A percentile compares a stretch with the other conserved stretches of the same genome.
phyloP scores from a whole-genome alignment of 345 rosid species.

The Eucalyptus decipiens region DNA sequence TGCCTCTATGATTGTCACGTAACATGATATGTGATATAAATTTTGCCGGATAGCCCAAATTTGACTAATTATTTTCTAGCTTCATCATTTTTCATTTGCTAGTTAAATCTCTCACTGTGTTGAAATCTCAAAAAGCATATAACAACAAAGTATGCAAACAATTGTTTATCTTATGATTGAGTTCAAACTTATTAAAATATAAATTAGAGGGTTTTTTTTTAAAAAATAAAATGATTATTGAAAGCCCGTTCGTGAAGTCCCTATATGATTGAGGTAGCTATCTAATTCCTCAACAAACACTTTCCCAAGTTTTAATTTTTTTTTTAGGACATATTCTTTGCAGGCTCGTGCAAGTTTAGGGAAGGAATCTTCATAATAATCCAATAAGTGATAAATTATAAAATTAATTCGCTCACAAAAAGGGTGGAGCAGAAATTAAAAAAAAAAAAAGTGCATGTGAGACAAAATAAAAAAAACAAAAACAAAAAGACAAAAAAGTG shows the following conservation, averaged over 20 bases:
- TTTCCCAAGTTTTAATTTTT: background rate
- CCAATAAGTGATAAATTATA: background rate
- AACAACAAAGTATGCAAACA: too few relatives aligned
- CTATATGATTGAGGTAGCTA: background rate
- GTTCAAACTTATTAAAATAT: background rate
- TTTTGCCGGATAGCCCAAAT: accelerated
- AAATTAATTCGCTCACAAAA: background rate
- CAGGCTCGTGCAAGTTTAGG: background rate
- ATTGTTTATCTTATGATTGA: background rate
- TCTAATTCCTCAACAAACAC: background rate
- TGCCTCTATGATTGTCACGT: background rate
- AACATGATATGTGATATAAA: background rate
- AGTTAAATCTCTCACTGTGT: background rate
- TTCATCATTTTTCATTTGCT: background rate
- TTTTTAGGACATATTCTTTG: background rate
- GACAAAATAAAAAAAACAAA: background rate
- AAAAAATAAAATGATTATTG: background rate
- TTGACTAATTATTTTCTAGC: background rate
- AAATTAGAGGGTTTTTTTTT: background rate
- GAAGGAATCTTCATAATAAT: background rate
- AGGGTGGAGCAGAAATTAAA: background rate
- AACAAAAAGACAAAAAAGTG: background rate
- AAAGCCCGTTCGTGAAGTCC: background rate
- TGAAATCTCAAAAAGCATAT: background rate
- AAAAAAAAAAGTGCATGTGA: background rate